Evolutionary conservation across 495 filamentous ascomycete species (phyloP).

Genomic region (Arthonia radiata): DNA sequence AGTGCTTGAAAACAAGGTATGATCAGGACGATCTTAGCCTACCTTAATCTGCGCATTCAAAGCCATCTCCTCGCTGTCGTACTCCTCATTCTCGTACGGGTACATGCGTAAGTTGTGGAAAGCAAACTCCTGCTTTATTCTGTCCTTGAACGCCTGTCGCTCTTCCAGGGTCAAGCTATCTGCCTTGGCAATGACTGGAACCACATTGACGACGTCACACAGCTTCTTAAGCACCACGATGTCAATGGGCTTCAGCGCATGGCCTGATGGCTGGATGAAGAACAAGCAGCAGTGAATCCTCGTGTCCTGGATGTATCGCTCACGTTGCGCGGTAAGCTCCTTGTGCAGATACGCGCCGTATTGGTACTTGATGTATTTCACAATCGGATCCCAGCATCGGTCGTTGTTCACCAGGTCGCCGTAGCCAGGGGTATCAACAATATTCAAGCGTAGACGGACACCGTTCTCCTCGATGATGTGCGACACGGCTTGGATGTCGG

Average conservation of each 20-base stretch:
- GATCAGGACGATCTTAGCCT: conserved; percentile 8
- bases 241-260: conserved; percentile 95
- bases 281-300: conserved; percentile 98
- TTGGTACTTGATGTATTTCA: conserved; percentile 99
- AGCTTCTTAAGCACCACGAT: conserved; percentile 98
- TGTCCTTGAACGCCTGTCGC: conserved; percentile 84
- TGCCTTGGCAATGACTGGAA: conserved; percentile 95
- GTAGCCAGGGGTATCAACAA: conserved; percentile 59
- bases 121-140: conserved; percentile 96
- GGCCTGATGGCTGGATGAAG: conserved; percentile 97
- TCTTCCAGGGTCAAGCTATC: conserved; percentile 94
- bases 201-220: conserved; percentile 95
- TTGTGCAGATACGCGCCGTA: conserved; percentile 99
- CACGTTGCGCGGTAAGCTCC: conserved; percentile 97
- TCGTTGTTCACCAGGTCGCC: conserved; percentile 68
- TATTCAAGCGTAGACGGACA: conserved; percentile 53
- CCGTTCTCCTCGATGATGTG: conserved; percentile 98
- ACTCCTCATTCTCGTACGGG: conserved; percentile 97
- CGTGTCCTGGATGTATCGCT: conserved; percentile 97
- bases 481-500: conserved; percentile 90
- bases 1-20: not conserved
- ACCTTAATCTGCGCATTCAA: conserved; percentile 93
- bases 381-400: conserved; percentile 78
- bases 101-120: conserved; percentile 99
- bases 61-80: conserved; percentile 86